Conservation (phyloP, 1,284 basidiomycete genomes). For the Crepidotus sp. region DNA sequence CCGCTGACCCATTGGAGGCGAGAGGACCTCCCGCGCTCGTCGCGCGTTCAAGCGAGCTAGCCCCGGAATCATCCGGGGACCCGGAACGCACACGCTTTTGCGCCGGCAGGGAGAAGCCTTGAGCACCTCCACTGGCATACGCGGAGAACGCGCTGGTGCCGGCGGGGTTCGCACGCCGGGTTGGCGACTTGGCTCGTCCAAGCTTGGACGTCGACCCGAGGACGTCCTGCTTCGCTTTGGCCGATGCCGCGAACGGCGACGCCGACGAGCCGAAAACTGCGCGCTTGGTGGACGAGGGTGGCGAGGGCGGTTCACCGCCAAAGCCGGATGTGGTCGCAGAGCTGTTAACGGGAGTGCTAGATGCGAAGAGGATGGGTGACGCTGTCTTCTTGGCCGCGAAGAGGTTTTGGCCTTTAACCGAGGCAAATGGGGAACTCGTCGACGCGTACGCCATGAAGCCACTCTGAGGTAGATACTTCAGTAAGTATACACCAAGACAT, state of each 20-base stretch:
- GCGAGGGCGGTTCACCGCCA: slow-evolving; percentile 21
- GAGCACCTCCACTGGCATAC: slow-evolving; percentile 42
- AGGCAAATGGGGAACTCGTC: slow-evolving; percentile 57
- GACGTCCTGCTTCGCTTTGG: slow-evolving; percentile 43
- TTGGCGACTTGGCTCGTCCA: slow-evolving; percentile 42
- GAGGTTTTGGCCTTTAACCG: slow-evolving; percentile 57
- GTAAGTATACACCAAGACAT: slow-evolving; percentile 6
- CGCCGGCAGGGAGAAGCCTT: slow-evolving; percentile 41
- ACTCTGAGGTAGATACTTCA: slow-evolving; percentile 27
- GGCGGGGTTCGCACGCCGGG: slow-evolving; percentile 30
- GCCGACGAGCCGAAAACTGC: slow-evolving; percentile 55
- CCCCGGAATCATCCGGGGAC: slow-evolving; percentile 36
- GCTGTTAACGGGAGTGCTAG: slow-evolving; percentile 3
- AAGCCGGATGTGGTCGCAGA: slow-evolving; percentile 15
- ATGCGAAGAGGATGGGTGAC: slow-evolving; percentile 21
- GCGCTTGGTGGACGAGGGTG: slow-evolving; percentile 32
- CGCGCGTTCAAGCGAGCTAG: slow-evolving; percentile 33
- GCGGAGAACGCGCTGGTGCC: slow-evolving; percentile 50
- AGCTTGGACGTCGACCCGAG: slow-evolving; percentile 34
- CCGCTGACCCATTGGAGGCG: slow-evolving; percentile 19
- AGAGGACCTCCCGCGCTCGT: slow-evolving; percentile 22
- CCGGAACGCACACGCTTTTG: slow-evolving; percentile 45
- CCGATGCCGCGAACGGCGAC: slow-evolving; percentile 49
- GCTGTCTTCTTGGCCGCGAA: slow-evolving; percentile 39
- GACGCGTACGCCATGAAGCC: slow-evolving; percentile 73